A percentile compares a stretch with the other conserved stretches of the same genome.
Evolutionary conservation across 2,329 filamentous ascomycete species (phyloP).

Genomic region (Boeremia lycopersici): DNA sequence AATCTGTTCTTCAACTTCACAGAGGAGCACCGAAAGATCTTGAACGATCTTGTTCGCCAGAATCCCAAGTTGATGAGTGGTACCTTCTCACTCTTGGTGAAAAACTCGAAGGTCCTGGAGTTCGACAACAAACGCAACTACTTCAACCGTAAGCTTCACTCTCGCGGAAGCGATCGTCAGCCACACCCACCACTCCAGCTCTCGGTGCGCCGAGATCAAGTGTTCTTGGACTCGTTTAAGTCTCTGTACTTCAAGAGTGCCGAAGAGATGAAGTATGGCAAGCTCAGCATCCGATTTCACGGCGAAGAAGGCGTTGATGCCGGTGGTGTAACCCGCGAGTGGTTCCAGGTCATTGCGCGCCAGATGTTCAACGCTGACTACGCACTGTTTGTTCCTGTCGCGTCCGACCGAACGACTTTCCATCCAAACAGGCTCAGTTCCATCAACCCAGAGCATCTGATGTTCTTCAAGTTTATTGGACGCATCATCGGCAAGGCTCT

Average conservation of each 20-base stretch:
- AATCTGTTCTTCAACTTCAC: constrained; percentile 96
- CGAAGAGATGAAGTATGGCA: constrained; percentile 98
- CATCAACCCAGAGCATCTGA: constrained; percentile 92
- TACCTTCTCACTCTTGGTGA: constrained; percentile 92
- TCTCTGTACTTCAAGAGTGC: constrained; percentile 96
- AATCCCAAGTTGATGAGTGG: constrained; percentile 99
- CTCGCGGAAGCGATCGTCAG: constrained; percentile 68
- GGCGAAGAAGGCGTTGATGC: constrained; percentile 98
- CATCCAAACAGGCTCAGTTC: constrained; percentile 94
- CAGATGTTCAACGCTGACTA: constrained; percentile 99
- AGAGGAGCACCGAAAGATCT: constrained; percentile 94
- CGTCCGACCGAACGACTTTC: constrained; percentile 96
- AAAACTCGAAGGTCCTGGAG: constrained; percentile 97
- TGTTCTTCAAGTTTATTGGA: constrained; percentile 99
- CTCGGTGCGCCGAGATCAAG: constrained; percentile 87
- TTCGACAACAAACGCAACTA: constrained; percentile 99
- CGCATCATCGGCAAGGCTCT: constrained; percentile 97
- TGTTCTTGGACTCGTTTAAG: constrained; percentile 98
- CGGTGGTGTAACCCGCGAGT: constrained; percentile 95
- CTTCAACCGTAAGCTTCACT: constrained; percentile 92
- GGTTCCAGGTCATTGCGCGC: constrained; percentile 96
- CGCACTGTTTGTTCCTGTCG: constrained; percentile 93
- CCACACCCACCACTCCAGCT: constrained; percentile 81
- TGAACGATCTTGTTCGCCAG: constrained; percentile 96
- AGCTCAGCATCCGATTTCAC: constrained; percentile 96